phyloP scores from a whole-genome alignment of 805 yeast genomes.

The Monosporozyma aerobia region DNA sequence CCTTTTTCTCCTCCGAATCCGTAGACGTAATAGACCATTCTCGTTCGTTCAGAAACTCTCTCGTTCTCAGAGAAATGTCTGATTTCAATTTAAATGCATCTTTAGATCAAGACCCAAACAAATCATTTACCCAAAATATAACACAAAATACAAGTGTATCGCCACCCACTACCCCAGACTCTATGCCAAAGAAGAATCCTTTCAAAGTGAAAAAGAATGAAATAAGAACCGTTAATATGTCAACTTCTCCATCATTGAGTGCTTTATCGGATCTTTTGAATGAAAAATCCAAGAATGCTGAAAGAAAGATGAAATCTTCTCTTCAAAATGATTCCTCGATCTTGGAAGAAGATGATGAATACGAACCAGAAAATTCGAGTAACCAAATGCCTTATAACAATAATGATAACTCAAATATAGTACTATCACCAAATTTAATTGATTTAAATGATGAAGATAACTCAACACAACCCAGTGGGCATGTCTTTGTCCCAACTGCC shows the following conservation, averaged over 20 bases:
- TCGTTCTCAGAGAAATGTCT: constrained; percentile 22
- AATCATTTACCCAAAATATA: neutral
- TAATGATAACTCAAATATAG: neutral
- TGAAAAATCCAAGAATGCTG: constrained; percentile 29
- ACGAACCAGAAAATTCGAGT: constrained; percentile 3
- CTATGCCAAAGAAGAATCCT: neutral
- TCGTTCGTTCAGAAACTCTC: constrained; percentile 27
- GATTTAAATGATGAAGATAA: constrained; percentile 19
- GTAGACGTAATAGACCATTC: constrained; percentile 27
- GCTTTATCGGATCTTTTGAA: constrained; percentile 35
- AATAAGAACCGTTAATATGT: constrained; percentile 29
- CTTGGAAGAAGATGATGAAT: constrained; percentile 19
- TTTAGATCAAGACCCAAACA: neutral
- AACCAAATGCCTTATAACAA: neutral
- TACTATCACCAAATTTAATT: constrained; percentile 30
- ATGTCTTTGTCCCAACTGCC: neutral
- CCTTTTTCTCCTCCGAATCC: constrained; percentile 25
- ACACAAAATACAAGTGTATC: neutral
- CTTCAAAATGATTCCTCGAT: constrained; percentile 12
- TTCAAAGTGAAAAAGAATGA: constrained; percentile 6
- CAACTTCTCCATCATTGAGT: constrained; percentile 36
- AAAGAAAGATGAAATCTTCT: constrained; percentile 14
- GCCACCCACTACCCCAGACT: neutral
- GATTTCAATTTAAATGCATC: constrained; percentile 10
- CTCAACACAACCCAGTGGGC: neutral